Evolutionary conservation across 2,329 filamentous ascomycete genomes (phyloP), one percentile per base, ranked within the genome.

Genomic region (Ophiosphaerella herpotricha): DNA sequence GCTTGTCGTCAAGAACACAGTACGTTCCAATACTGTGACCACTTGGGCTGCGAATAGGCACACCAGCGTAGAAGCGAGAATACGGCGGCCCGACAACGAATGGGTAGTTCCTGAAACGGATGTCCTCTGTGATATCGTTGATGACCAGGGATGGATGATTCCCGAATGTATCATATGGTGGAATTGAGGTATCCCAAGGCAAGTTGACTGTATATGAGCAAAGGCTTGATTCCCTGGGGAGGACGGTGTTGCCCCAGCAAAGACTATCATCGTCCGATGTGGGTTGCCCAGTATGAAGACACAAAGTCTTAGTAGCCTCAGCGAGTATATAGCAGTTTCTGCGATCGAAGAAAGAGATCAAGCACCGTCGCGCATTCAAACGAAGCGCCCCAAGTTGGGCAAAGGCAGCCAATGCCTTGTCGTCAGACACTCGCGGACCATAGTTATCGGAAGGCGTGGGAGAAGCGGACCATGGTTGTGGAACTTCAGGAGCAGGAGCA

Each of bases 21-120:
- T 85, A 84, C 9, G 78, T 79, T 8, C 86, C 86, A 47, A 89
- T 83, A 39, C 79, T 78, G 57, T 82, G 79, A 24, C 81, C 78
- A 32, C 78, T 80, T 0, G 78, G 78, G 3, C 82, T 84, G 23
- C 80, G 78, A 46, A 89, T 82, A 0, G 85, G 85, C 0, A 86
- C 84, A 14, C 81, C 81, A 5, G 81, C 82, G 50, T 84, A 83
- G 60, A 85, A 85, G 3, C 67, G 63, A 14, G 64, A 60, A 31
- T 50, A 67, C 54, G 57, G 73, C 48, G 40, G 69, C 13, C 64
- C 66, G 9, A 51, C 45, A n/a, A 74, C 70, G 7, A 63, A 72
- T 3, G 67, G 60, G 43, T 63, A 67, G 42, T 63, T 48, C 34
- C 72, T 68, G 54, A 78, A 74, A 54, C 75, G 77, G 16, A 70